phyloP scores from a whole-genome alignment of 192 early-diverging fungal species.

The Coemansia guatemalensis region DNA sequence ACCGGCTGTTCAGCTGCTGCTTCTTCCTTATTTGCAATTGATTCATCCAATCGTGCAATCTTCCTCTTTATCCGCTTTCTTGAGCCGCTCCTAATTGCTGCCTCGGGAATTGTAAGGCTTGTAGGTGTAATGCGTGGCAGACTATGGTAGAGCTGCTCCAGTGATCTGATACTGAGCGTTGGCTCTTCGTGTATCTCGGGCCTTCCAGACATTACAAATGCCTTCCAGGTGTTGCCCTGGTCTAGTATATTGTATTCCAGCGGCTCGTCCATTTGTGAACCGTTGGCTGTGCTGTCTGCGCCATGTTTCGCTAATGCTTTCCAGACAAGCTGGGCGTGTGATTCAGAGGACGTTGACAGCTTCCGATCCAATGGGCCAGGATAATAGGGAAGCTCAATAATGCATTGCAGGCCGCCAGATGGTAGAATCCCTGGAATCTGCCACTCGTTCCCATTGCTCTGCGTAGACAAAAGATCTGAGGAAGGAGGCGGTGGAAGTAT shows the following conservation, averaged over 20 bases:
- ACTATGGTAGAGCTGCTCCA: slow-evolving; percentile 16
- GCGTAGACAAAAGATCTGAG: no score
- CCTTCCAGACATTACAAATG: slow-evolving; percentile 14
- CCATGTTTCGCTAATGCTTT: background rate
- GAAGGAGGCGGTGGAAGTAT: slow-evolving; percentile 1
- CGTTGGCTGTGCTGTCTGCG: background rate
- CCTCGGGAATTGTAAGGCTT: slow-evolving; percentile 1
- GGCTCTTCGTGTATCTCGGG: slow-evolving; percentile 28
- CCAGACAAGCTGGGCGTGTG: slow-evolving; percentile 25
- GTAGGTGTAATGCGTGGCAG: slow-evolving; percentile 20
- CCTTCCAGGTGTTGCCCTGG: slow-evolving; percentile 17
- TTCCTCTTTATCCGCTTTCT: slow-evolving; percentile 1
- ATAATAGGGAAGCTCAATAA: slow-evolving; percentile 17
- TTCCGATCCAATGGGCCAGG: no score
- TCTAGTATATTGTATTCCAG: slow-evolving; percentile 8
- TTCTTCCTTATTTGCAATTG: background rate
- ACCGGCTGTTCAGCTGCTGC: background rate
- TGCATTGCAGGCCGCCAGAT: slow-evolving; percentile 36
- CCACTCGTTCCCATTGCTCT: background rate
- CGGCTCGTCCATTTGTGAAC: background rate
- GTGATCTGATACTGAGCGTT: slow-evolving; percentile 15
- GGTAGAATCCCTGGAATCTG: slow-evolving; percentile 10
- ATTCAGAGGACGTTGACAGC: slow-evolving; percentile 24
- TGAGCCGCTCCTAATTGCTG: background rate
- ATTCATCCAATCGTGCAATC: slow-evolving; percentile 2